These are phyloP conservation scores for Phyllosticta citribraziliensis DNA, from an alignment of 2,329 filamentous ascomycete species.

Conservation along the genomic window DNA sequence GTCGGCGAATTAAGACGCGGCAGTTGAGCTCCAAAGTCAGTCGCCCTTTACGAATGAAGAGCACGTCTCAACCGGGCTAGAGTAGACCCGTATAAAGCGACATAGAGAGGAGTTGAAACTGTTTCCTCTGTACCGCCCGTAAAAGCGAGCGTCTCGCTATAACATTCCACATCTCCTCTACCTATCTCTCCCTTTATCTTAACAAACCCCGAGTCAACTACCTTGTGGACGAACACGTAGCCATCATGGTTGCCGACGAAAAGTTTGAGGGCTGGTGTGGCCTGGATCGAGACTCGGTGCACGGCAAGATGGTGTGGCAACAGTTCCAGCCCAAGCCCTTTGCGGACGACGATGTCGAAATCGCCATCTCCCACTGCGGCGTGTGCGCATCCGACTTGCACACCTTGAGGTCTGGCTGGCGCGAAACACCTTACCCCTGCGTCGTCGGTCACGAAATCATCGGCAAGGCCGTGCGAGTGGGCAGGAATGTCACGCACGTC, in stretches of 20 bases:
- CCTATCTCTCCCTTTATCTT: neutral
- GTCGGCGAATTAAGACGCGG: neutral
- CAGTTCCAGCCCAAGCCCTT: slow-evolving; percentile 35
- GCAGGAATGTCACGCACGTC: slow-evolving; percentile 33
- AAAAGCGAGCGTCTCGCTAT: neutral
- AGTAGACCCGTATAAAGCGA: neutral
- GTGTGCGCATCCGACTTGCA: slow-evolving; percentile 16
- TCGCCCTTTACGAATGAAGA: neutral
- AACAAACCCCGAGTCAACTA: neutral
- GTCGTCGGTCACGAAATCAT: slow-evolving; percentile 36
- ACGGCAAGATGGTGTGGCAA: slow-evolving; percentile 47
- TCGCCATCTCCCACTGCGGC: slow-evolving; percentile 5
- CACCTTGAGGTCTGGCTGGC: slow-evolving; percentile 34
- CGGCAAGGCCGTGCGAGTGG: slow-evolving; percentile 28
- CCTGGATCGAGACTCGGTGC: slow-evolving; percentile 36
- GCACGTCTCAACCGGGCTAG: neutral
- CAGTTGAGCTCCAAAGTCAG: neutral
- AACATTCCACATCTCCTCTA: neutral
- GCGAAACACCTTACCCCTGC: slow-evolving; percentile 33
- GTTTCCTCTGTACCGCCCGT: neutral
- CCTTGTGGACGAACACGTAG: neutral
- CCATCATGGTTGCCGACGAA: neutral
- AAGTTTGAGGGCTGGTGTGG: slow-evolving; percentile 39
- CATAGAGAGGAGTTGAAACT: neutral
- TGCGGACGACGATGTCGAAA: slow-evolving; percentile 27